Conservation (phyloP, 2,329 filamentous ascomycete genomes). For the Trichoderma atroviride region DNA sequence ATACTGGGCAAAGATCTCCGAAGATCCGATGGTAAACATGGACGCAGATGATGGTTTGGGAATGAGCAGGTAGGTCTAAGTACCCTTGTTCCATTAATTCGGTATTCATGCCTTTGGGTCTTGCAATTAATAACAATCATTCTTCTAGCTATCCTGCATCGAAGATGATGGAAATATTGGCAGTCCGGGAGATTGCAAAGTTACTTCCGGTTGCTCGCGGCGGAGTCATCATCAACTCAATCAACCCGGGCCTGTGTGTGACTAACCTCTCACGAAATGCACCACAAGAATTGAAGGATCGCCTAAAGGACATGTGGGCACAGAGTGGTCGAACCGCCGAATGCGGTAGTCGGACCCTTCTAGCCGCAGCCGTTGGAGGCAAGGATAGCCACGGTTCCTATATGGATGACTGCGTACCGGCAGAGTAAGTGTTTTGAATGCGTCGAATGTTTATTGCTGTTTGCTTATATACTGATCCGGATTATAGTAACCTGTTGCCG, state of each 20-base stretch:
- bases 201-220: slow-evolving; percentile 32
- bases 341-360: slow-evolving; percentile 36
- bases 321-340: slow-evolving; percentile 33
- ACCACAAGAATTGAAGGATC: background rate
- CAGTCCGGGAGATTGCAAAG: slow-evolving; percentile 35
- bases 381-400: slow-evolving; percentile 35
- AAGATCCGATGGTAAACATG: slow-evolving; percentile 1
- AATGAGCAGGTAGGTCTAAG: background rate
- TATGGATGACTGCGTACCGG: slow-evolving; percentile 27
- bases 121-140: background rate
- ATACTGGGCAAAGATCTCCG: background rate
- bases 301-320: background rate
- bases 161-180: slow-evolving; percentile 36
- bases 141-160: slow-evolving; percentile 32
- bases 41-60: background rate
- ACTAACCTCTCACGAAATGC: slow-evolving; percentile 27
- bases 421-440: slow-evolving; percentile 32
- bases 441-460: background rate
- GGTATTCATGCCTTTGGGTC: background rate
- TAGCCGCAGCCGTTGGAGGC: slow-evolving; percentile 33
- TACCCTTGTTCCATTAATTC: background rate
- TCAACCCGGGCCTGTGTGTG: slow-evolving; percentile 38
- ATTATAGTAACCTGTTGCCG: background rate
- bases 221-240: slow-evolving; percentile 38
- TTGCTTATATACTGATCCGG: background rate